Conservation (phyloP, 345 rosid genomes). For the Pistacia vera region DNA sequence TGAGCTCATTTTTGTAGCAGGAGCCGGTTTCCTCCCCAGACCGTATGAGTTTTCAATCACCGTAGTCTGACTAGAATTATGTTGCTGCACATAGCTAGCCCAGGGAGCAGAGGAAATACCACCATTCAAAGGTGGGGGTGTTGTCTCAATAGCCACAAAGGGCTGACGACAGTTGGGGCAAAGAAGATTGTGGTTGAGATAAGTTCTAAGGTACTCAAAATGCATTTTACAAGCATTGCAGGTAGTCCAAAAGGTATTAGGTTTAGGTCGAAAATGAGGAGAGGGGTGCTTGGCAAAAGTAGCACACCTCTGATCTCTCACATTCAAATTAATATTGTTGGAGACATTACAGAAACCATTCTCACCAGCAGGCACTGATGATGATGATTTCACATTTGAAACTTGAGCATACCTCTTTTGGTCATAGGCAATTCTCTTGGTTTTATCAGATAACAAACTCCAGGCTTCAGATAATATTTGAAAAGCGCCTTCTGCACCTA, state of each 20-base stretch:
- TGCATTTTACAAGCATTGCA: constrained; percentile 41
- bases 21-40: constrained; percentile 10
- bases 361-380: constrained; percentile 22
- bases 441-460: constrained; percentile 41
- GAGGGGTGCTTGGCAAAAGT: constrained; percentile 14
- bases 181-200: constrained; percentile 32
- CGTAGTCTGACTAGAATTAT: constrained; percentile 18
- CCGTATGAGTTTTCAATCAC: background rate
- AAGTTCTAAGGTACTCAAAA: constrained; percentile 41
- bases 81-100: constrained; percentile 11
- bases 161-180: constrained; percentile 44
- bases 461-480: constrained; percentile 49
- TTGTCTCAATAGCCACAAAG: constrained; percentile 45
- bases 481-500: constrained; percentile 55
- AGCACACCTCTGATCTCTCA: constrained; percentile 21
- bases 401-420: constrained; percentile 28
- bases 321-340: constrained; percentile 13
- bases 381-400: constrained; percentile 17
- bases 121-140: constrained; percentile 34
- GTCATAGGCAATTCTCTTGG: constrained; percentile 44
- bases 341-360: constrained; percentile 24
- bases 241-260: constrained; percentile 51
- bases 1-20: constrained; percentile 10
- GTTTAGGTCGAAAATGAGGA: constrained; percentile 18
- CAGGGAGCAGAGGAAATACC: constrained; percentile 11